These are phyloP conservation scores for Flaveria floridana DNA, from an alignment of 140 eudicot species.

Conservation along the genomic window DNA sequence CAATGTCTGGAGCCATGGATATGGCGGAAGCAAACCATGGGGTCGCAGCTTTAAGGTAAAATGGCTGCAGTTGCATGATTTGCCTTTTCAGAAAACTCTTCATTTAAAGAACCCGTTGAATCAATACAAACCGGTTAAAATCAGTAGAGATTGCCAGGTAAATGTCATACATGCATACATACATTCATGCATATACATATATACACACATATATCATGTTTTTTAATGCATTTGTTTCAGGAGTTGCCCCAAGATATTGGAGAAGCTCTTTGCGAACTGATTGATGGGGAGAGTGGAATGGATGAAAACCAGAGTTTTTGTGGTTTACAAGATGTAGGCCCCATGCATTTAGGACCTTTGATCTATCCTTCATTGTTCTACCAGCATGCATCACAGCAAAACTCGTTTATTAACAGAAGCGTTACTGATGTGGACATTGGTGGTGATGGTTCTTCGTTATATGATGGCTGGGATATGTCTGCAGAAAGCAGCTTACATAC, in stretches of 20 bases:
- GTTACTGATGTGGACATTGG: constrained; percentile 33
- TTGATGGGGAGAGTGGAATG: constrained; percentile 54
- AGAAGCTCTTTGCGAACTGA: constrained; percentile 89
- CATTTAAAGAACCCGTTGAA: constrained; percentile 90
- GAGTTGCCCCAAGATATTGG: constrained; percentile 90
- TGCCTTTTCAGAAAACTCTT: constrained; percentile 86
- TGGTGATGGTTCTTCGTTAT: constrained; percentile 37
- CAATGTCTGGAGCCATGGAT: constrained; percentile 86
- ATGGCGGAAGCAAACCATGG: constrained; percentile 80
- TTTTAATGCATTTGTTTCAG: constrained; percentile 42
- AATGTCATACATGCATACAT: neutral
- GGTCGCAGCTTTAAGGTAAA: constrained; percentile 91
- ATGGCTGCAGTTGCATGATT: constrained; percentile 71
- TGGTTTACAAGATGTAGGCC: constrained; percentile 43
- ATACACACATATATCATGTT: neutral
- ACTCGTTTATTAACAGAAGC: constrained; percentile 31
- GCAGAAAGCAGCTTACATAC: constrained; percentile 48
- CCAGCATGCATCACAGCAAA: constrained; percentile 50
- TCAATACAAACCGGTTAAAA: constrained; percentile 87
- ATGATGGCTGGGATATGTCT: constrained; percentile 53
- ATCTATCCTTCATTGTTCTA: constrained; percentile 60
- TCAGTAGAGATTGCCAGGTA: constrained; percentile 98
- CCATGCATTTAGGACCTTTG: constrained; percentile 41
- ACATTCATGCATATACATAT: neutral
- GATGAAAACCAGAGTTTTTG: constrained; percentile 40